Percentiles rank a stretch among this genome's conserved stretches.
Evolutionary conservation across 805 yeast genomes (phyloP).

Genomic region (Debaryomyces maramus): DNA sequence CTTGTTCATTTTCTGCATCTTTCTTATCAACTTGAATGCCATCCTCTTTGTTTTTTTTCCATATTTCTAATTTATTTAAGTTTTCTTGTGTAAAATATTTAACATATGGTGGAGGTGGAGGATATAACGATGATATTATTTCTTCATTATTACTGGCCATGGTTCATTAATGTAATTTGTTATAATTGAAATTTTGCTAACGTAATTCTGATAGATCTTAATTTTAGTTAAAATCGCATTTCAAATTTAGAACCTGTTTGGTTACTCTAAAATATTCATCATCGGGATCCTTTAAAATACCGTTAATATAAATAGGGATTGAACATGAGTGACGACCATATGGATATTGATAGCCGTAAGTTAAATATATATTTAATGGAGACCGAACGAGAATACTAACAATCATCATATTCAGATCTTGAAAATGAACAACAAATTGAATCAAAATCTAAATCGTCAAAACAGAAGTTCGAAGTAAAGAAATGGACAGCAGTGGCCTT

Average conservation of each 20-base stretch:
- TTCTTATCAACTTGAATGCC: constrained; percentile 14
- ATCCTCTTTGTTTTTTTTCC: constrained; percentile 21
- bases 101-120: constrained; percentile 89
- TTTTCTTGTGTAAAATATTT: constrained; percentile 73
- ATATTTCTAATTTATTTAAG: constrained; percentile 40
- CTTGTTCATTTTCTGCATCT: neutral
- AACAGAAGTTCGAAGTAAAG: constrained; percentile 86
- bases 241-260: constrained; percentile 1
- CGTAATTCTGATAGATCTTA: neutral
- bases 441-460: constrained; percentile 25
- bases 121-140: constrained; percentile 70
- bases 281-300: neutral
- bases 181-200: neutral
- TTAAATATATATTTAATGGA: constrained; percentile 1
- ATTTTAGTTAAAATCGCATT: constrained; percentile 2
- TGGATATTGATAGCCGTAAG: constrained; percentile 35
- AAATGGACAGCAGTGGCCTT: constrained; percentile 99
- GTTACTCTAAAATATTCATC: constrained; percentile 1
- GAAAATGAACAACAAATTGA: constrained; percentile 18
- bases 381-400: constrained; percentile 19
- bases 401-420: constrained; percentile 8
- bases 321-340: constrained; percentile 25
- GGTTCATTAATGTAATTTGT: neutral
- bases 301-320: neutral
- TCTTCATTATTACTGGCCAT: constrained; percentile 23